A percentile compares a stretch with the other conserved stretches of the same genome.
Conservation (phyloP, 176 grass and related monocot genomes). For the Leersia perrieri region DNA sequence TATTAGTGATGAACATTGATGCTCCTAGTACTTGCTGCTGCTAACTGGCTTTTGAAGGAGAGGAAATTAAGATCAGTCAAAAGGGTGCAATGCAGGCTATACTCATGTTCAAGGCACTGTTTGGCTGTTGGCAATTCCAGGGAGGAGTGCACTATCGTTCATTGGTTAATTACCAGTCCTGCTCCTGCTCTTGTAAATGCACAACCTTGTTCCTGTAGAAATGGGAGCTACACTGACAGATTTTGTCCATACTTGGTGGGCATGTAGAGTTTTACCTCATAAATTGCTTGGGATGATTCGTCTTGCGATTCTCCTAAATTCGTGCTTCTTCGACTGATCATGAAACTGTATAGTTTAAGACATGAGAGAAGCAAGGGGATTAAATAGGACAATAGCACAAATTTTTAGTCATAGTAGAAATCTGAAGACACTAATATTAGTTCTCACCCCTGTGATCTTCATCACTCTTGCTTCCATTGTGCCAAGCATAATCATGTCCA, state of each 20-base stretch:
- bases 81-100: not conserved
- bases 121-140: conserved; percentile 6
- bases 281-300: too few relatives aligned
- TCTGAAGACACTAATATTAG: too few relatives aligned
- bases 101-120: not conserved
- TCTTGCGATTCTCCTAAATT: too few relatives aligned
- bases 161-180: not conserved
- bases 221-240: not conserved
- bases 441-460: too few relatives aligned
- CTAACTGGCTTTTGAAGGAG: not conserved
- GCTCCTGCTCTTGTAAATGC: not conserved
- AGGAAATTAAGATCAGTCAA: not conserved
- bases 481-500: too few relatives aligned
- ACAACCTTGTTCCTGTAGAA: conserved; percentile 6
- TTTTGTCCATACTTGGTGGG: conserved; percentile 22
- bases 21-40: not conserved
- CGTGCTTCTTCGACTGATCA: too few relatives aligned
- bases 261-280: too few relatives aligned
- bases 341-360: too few relatives aligned
- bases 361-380: too few relatives aligned
- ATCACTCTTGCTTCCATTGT: too few relatives aligned
- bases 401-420: too few relatives aligned
- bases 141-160: not conserved
- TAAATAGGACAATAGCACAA: too few relatives aligned
- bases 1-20: conserved; percentile 9